Evolutionary conservation across 2,329 filamentous ascomycete genomes (phyloP).

Genomic region (Pseudopyrenochaeta lycopersici): DNA sequence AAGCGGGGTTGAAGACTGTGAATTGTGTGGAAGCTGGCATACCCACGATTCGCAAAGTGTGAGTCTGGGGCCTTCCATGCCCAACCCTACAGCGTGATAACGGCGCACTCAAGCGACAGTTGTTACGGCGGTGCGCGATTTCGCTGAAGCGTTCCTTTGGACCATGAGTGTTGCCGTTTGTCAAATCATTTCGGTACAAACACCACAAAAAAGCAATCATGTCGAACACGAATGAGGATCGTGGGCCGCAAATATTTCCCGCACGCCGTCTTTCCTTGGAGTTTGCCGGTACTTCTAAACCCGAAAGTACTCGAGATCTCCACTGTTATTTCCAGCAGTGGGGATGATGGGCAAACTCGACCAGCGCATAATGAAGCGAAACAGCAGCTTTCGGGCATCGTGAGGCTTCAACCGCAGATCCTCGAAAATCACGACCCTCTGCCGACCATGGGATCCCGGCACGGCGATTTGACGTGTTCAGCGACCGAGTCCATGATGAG

Average conservation of each 20-base stretch:
- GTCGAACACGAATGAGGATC: not conserved
- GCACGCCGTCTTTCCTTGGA: no score
- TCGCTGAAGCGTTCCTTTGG: no score
- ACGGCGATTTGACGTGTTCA: conserved; percentile 19
- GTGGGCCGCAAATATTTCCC: no score
- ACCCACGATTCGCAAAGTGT: conserved; percentile 1
- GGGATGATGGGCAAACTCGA: conserved; percentile 2
- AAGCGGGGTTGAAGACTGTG: conserved; percentile 7
- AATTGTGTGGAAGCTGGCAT: conserved; percentile 7
- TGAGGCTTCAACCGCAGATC: conserved; percentile 17
- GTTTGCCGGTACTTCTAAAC: no score
- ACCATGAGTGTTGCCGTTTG: no score
- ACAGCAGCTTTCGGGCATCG: conserved; percentile 1
- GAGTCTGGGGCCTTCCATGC: conserved; percentile 1
- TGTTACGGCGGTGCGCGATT: not conserved
- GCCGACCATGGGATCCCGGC: conserved; percentile 21
- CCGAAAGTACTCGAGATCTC: no score
- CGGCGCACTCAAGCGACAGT: conserved; percentile 1
- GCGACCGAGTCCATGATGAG: not conserved
- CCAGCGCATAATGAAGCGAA: not conserved
- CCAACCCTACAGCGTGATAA: conserved; percentile 5
- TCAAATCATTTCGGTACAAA: not conserved
- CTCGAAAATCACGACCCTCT: conserved; percentile 14
- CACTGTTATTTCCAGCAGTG: no score
- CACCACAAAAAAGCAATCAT: not conserved